Conservation (phyloP, 148 eudicot species). For the Vaccinium macrocarpon region DNA sequence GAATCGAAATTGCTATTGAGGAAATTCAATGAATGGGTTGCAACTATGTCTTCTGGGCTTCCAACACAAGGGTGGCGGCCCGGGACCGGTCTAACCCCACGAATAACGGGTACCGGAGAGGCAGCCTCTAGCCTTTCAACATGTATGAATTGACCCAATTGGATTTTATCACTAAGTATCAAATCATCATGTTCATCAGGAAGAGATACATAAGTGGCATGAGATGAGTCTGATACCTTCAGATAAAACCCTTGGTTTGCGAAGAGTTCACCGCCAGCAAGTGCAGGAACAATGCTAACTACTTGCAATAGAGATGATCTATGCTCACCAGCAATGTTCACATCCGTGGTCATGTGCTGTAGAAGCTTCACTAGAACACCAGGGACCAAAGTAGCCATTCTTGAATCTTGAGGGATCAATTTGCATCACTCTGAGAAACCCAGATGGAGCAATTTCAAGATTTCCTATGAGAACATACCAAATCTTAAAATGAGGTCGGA, state of each 20-base stretch:
- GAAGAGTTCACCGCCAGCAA: slow-evolving; percentile 82
- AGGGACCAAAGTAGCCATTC: slow-evolving; percentile 84
- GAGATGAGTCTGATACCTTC: slow-evolving; percentile 95
- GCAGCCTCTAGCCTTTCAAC: slow-evolving; percentile 76
- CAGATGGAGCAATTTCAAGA: slow-evolving; percentile 17
- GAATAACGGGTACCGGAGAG: slow-evolving; percentile 77
- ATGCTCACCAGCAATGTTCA: slow-evolving; percentile 82
- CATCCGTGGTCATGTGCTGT: slow-evolving; percentile 87
- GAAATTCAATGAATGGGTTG: slow-evolving; percentile 70
- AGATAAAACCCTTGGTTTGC: slow-evolving; percentile 84
- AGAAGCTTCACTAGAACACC: slow-evolving; percentile 80
- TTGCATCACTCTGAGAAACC: slow-evolving; percentile 44
- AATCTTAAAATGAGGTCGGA: background rate
- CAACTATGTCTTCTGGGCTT: slow-evolving; percentile 84
- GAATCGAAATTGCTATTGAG: slow-evolving; percentile 40
- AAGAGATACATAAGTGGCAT: slow-evolving; percentile 87
- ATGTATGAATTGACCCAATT: slow-evolving; percentile 86
- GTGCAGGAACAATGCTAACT: slow-evolving; percentile 85
- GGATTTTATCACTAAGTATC: slow-evolving; percentile 79
- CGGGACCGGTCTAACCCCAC: slow-evolving; percentile 74
- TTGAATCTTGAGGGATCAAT: slow-evolving; percentile 32
- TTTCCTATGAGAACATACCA: slow-evolving; percentile 5
- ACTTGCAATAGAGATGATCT: slow-evolving; percentile 84
- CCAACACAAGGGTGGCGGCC: slow-evolving; percentile 92
- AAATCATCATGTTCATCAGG: slow-evolving; percentile 89